Percentiles rank a stretch among this genome's conserved stretches.
phyloP scores from a whole-genome alignment of 2,329 filamentous ascomycete species.

The Hypoxylon sp. region DNA sequence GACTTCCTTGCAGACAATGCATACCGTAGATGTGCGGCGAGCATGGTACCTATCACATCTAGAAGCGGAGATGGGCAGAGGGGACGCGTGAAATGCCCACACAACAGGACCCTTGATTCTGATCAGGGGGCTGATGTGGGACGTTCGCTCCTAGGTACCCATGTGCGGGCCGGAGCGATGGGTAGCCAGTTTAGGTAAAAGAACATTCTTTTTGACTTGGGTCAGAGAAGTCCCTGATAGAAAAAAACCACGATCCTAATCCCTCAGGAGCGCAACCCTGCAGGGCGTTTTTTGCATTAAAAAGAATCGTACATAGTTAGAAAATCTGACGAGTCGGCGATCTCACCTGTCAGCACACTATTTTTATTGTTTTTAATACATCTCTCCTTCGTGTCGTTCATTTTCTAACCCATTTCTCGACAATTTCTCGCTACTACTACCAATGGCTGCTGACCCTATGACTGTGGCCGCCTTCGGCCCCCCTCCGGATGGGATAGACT shows the following conservation, averaged over 20 bases:
- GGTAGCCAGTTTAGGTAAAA: constrained; percentile 10
- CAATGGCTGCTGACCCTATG: constrained; percentile 39
- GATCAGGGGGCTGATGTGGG: constrained; percentile 11
- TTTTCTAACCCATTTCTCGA: not conserved
- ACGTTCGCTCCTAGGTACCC: constrained; percentile 4
- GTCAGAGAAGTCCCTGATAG: constrained; percentile 9
- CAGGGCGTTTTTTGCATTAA: constrained; percentile 12
- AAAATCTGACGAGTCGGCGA: not conserved
- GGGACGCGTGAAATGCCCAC: not conserved
- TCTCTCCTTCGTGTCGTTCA: constrained; percentile 12
- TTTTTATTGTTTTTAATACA: constrained; percentile 5
- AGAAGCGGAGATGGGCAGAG: not conserved
- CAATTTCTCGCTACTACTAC: not conserved
- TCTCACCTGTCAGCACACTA: constrained; percentile 1
- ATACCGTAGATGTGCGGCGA: not conserved
- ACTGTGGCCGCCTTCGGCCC: constrained; percentile 31
- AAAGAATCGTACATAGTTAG: not conserved
- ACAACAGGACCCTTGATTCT: not conserved
- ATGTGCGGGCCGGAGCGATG: constrained; percentile 10
- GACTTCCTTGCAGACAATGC: constrained; percentile 1
- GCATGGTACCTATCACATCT: constrained; percentile 11
- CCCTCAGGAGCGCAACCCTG: constrained; percentile 1
- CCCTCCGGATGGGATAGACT: constrained; percentile 36
- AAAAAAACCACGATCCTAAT: constrained; percentile 6
- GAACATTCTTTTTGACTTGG: constrained; percentile 2